Evolutionary conservation across 805 yeast species (phyloP).

Genomic region (Ogataea chonburiensis): DNA sequence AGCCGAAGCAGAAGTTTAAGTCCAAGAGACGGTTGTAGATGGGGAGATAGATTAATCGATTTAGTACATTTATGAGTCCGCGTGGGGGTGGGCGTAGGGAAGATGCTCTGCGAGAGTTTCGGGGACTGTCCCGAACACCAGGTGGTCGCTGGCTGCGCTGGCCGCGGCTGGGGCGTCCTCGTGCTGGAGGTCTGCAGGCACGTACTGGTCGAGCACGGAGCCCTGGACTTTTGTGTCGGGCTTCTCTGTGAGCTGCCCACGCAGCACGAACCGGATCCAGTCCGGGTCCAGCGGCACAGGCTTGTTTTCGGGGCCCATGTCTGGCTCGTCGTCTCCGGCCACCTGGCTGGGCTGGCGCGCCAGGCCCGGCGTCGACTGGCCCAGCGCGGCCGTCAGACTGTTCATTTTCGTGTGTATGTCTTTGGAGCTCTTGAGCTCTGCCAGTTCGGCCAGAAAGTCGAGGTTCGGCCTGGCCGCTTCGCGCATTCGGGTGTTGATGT

Average conservation of each 20-base stretch:
- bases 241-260: constrained; percentile 29
- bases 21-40: constrained; percentile 56
- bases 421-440: constrained; percentile 20
- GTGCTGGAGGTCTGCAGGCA: constrained; percentile 30
- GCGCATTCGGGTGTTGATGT: constrained; percentile 44
- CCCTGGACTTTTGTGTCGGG: constrained; percentile 30
- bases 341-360: constrained; percentile 16
- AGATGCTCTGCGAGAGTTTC: constrained; percentile 30
- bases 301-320: constrained; percentile 4
- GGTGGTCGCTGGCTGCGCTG: constrained; percentile 29
- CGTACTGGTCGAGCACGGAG: constrained; percentile 26
- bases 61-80: constrained; percentile 2
- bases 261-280: constrained; percentile 33
- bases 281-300: constrained; percentile 29
- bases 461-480: constrained; percentile 34
- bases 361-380: constrained; percentile 26
- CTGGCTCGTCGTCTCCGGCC: constrained; percentile 6
- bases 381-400: constrained; percentile 34
- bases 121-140: constrained; percentile 37
- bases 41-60: no score
- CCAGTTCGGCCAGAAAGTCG: constrained; percentile 26
- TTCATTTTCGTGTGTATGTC: constrained; percentile 34
- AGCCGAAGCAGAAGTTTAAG: constrained; percentile 49
- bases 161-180: no score
- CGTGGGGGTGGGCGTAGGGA: constrained; percentile 29